phyloP scores from a whole-genome alignment of 2,329 filamentous ascomycete genomes.

The Aaosphaeria arxii region DNA sequence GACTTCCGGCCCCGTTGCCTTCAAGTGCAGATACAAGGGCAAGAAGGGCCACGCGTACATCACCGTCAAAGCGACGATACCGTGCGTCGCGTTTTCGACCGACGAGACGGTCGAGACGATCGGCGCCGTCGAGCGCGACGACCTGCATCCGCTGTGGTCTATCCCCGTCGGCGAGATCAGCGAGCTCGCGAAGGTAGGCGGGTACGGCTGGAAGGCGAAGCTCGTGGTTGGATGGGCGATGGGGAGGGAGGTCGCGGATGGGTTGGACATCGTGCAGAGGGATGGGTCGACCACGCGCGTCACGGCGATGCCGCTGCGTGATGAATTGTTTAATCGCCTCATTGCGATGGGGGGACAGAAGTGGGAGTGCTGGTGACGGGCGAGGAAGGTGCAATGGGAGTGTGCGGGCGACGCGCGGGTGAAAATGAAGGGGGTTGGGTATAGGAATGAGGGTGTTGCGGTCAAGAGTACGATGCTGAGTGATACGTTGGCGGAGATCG shows the following conservation, averaged over 20 bases:
- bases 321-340: slow-evolving; percentile 78
- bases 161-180: slow-evolving; percentile 68
- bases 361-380: slow-evolving; percentile 69
- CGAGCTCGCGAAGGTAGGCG: slow-evolving; percentile 76
- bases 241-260: slow-evolving; percentile 71
- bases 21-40: slow-evolving; percentile 68
- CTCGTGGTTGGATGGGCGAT: slow-evolving; percentile 78
- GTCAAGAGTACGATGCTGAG: neutral
- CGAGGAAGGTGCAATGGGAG: neutral
- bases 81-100: slow-evolving; percentile 64
- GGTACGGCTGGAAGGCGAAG: slow-evolving; percentile 81
- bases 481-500: neutral
- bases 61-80: slow-evolving; percentile 63
- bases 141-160: slow-evolving; percentile 62
- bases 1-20: slow-evolving; percentile 69
- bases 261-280: slow-evolving; percentile 63
- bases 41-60: slow-evolving; percentile 72
- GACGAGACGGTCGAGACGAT: slow-evolving; percentile 48
- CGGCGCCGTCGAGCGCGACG: slow-evolving; percentile 47
- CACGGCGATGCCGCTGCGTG: slow-evolving; percentile 68
- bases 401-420: neutral
- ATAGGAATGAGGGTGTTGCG: neutral
- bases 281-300: slow-evolving; percentile 58
- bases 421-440: neutral
- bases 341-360: slow-evolving; percentile 76